Evolutionary conservation across 2,329 filamentous ascomycete genomes (phyloP), one percentile per base, ranked within the genome.

Genomic region (Apiospora koreana): DNA sequence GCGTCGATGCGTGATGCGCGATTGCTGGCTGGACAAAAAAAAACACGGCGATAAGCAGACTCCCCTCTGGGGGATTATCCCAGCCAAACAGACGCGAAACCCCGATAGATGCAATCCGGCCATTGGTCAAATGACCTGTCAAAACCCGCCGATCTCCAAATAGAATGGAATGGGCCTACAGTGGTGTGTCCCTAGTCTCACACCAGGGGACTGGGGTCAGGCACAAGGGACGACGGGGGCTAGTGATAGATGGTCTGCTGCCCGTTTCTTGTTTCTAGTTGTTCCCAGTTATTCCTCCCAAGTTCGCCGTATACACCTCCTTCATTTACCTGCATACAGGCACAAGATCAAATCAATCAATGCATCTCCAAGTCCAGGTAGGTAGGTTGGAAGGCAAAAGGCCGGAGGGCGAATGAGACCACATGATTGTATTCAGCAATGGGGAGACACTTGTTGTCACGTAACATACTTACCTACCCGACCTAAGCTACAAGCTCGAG

Each of bases 1-100:
- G 74, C 72, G 69, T 71, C 68, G 68, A 46, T 75, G 74, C 74
- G 69, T 74, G 73, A 72, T 75, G 71, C 73, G 71, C 71, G 62
- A 41, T 66, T 45, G 64, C 64, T 43, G 25, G 64, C 7, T n/a
- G n/a, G 31, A 58, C n/a, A 23, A n/a, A 58, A 28, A 28, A 28
- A 28, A 65, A 42, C 58, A 38, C 10, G 31, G 25, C 64, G 64
- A 66, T 66, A 66, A 31, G n/a, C 21, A 66, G n/a, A 43, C 64
- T 14, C 64, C 62, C 64, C 38, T 35, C 14, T n/a, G 12, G 23
- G 48, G 12, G 16, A 16, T 14, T 25, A 54, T 54, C 25, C 48
- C 46, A 54, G 48, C 48, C 48, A 54, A 38, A 38, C 21, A 38
- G 31, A 38, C 54, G 54, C 54, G 28, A 62, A 62, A 23, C 31